Evolutionary conservation across 768 basidiomycete genomes (phyloP), one percentile per base, ranked within the genome.

Genomic region (Royoungia palumana): DNA sequence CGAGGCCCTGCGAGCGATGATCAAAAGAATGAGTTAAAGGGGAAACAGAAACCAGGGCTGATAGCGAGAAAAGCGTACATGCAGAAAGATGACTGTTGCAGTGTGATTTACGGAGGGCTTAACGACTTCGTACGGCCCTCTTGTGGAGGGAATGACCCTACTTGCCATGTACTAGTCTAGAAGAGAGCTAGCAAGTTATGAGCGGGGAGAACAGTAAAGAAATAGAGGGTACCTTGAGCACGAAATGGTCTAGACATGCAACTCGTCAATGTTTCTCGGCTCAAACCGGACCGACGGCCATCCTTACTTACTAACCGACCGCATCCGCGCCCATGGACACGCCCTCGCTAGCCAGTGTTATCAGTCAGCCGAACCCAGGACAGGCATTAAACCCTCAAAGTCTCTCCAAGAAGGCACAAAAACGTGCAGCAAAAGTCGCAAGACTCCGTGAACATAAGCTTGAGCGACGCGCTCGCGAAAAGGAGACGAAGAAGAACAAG

Each of bases 21-120:
- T 49, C 32, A 39, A 39, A 44, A 53, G 49, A 35, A 44, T 32
- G 14, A 32, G 32, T 47, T 25, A 40, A 14, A 36, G 28, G 51
- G 37, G 16, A 3, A 41, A 44, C 19, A 20, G 34, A 38, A 57
- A 27, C 25, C 12, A 22, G 39, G n/a, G 5, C 3, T 12, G 22
- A 21, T 36, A 27, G 37, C 14, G 17, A 28, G 35, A 14, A 43
- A 41, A 38, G 45, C 87, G 59, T 65, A 92, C 92, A 77, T 96
- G 94, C 35, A 92, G 70, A 66, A 95, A 92, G 60, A 95, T 86
- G 54, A 95, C 81, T 0, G 90, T 93, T 8, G 90, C 89, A 8
- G 88, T 84, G 67, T 95, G 93, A 54, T 77, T 81, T 34, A 72
- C 60, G 35, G 71, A 61, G 11, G 89, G 74, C 32, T 77, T 72